Evolutionary conservation across 345 rosid genomes (phyloP), one percentile per base, ranked within the genome.

Genomic region (Anacardium occidentale): DNA sequence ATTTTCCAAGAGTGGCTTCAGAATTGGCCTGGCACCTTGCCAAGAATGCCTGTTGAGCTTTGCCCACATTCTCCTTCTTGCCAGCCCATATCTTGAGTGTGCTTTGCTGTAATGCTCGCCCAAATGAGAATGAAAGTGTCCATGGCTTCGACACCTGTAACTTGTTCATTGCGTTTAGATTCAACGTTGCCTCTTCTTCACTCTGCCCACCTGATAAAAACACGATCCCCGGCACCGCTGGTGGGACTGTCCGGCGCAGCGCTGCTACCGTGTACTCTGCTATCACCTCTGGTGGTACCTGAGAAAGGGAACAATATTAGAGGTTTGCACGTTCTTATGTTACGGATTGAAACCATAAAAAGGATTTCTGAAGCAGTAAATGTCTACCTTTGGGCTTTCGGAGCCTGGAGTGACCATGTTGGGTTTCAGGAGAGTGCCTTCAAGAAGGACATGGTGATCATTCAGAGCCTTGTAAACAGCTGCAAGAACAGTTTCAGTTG

Each of bases 321-420:
- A 37, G 42, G 42, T 37, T 9, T 0, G 42, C 7, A 37, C 42
- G 5, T 37, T 37, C 42, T 37, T 37, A 6, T 37, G 42, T 0
- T 37, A 37, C 42, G 7, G 42, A 37, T 6, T 37, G 9, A 37
- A 37, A 37, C 42, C 42, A 37, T 37, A 37, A 37, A 6, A 37
- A 37, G 5, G 42, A 37, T 37, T 5, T 37, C 9, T 24, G 0
- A 4, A 10, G 8, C 2, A 8, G 42, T 25, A 32, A 0, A 1
- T 76, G 0, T 1, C 74, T 84, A 91, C 98, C 98, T 90, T 92
- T 15, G 92, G 84, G 85, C 90, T 77, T 55, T 89, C 90, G 2
- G 98, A 92, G 67, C 98, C 98, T 0, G 98, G 97, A 66, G 98
- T 88, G 80, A 94, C 98, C 98, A 92, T 94, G 82, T 94, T 94